Conservation (phyloP, 2,329 filamentous ascomycete genomes). For the Daldinia eschscholtzii region DNA sequence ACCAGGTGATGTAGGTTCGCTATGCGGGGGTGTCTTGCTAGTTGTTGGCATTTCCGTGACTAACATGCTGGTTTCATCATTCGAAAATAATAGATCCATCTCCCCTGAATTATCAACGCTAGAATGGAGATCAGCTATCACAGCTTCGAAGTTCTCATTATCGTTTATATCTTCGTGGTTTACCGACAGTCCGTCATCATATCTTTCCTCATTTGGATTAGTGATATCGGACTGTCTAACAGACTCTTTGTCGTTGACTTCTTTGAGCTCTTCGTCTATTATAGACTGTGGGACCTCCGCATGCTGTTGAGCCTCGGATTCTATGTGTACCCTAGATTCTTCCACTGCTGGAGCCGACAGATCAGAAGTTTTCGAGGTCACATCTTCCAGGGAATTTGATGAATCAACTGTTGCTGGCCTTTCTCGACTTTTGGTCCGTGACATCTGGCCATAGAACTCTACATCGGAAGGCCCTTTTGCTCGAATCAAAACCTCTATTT, state of each 20-base stretch:
- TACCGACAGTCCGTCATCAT: background rate
- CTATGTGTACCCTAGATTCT: background rate
- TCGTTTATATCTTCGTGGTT: background rate
- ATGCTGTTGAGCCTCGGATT: background rate
- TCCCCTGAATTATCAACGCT: conserved; percentile 13
- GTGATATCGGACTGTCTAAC: background rate
- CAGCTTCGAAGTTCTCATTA: background rate
- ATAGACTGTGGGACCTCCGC: conserved; percentile 12
- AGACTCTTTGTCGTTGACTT: conserved; percentile 7
- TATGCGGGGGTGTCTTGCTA: background rate
- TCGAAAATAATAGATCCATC: conserved; percentile 11
- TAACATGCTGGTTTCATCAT: conserved; percentile 8
- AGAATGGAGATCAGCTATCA: background rate
- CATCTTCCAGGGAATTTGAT: conserved; percentile 5
- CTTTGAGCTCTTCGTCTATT: background rate
- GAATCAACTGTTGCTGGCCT: conserved; percentile 6
- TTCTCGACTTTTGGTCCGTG: conserved; percentile 32
- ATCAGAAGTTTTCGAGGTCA: background rate
- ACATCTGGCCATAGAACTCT: conserved; percentile 31
- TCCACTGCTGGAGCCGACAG: background rate
- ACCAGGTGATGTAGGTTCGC: background rate
- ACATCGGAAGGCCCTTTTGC: conserved; percentile 15
- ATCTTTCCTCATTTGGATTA: conserved; percentile 11
- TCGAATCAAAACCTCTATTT: conserved; percentile 8
- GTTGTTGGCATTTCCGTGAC: background rate